Conservation (phyloP, 371 early-diverging fungal genomes). For the Capillidium rhysosporum region DNA sequence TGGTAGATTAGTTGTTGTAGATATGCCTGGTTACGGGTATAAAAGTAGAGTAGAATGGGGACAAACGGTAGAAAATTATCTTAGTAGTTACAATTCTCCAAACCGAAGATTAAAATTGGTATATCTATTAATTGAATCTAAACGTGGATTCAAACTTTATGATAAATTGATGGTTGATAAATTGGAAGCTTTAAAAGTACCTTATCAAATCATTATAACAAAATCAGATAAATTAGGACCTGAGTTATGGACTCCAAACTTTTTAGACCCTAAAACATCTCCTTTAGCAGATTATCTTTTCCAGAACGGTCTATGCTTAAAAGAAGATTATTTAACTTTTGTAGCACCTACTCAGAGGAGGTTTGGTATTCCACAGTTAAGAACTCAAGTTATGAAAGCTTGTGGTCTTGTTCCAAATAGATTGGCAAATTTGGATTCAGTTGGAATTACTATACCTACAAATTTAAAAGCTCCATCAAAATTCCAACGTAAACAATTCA, state of each 20-base stretch:
- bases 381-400: neutral
- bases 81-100: neutral
- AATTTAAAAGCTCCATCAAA: no score
- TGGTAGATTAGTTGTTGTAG: constrained; percentile 34
- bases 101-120: neutral
- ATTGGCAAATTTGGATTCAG: neutral
- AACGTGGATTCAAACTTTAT: neutral
- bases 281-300: neutral
- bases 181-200: neutral
- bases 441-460: no score
- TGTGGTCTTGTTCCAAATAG: neutral
- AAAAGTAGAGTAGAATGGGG: constrained; percentile 55
- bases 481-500: no score
- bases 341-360: neutral
- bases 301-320: neutral
- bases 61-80: neutral
- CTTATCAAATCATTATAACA: neutral
- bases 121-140: neutral
- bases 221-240: neutral
- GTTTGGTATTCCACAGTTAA: neutral
- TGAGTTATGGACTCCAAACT: neutral
- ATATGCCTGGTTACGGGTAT: constrained; percentile 67
- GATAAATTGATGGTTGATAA: neutral
- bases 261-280: neutral
- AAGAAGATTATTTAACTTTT: neutral